phyloP scores from a whole-genome alignment of 345 rosid genomes.

The Anacardium occidentale region DNA sequence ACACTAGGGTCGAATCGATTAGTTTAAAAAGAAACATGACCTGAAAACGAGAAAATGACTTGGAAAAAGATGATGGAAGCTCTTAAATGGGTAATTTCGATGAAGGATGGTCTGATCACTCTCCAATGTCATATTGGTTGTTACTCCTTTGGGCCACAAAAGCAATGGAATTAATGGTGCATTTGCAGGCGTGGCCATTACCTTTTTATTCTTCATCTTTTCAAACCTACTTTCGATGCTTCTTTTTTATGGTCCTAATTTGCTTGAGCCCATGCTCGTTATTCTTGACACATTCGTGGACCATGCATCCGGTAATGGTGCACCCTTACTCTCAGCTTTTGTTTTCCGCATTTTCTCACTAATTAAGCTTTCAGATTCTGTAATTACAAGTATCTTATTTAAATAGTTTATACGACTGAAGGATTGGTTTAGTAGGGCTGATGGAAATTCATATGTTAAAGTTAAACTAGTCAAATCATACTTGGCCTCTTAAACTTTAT shows the following conservation, averaged over 20 bases:
- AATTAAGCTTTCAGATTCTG: background rate
- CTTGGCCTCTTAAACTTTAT: too few species aligned
- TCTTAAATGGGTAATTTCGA: background rate
- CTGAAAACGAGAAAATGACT: background rate
- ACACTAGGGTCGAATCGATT: background rate
- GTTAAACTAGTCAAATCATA: too few species aligned
- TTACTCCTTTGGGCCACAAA: constrained; percentile 17
- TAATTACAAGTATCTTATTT: too few species aligned
- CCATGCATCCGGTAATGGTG: background rate
- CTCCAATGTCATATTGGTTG: constrained; percentile 8
- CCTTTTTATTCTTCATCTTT: background rate
- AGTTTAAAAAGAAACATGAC: constrained; percentile 8
- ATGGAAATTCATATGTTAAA: too few species aligned
- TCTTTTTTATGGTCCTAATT: background rate
- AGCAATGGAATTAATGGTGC: constrained; percentile 13
- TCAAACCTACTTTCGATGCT: background rate
- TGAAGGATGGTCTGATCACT: constrained; percentile 4
- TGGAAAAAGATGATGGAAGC: constrained; percentile 8
- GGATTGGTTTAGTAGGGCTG: too few species aligned
- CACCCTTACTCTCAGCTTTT: background rate
- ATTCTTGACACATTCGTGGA: background rate
- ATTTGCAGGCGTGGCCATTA: constrained; percentile 28
- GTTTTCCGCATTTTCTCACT: background rate
- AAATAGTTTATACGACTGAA: too few species aligned
- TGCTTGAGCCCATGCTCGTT: background rate